phyloP scores from a whole-genome alignment of 176 grass and related monocot genomes.

The Bothriochloa decipiens region DNA sequence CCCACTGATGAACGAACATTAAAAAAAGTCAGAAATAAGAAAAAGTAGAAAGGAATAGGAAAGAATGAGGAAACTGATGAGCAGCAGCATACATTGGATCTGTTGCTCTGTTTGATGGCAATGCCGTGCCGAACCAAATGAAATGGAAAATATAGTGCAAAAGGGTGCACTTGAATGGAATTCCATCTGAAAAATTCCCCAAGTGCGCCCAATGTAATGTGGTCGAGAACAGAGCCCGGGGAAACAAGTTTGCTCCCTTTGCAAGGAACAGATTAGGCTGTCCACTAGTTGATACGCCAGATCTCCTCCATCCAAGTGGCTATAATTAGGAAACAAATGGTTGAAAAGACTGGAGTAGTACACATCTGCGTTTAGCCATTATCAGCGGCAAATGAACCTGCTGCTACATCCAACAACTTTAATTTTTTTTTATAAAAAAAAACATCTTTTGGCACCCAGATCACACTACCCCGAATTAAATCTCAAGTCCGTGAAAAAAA shows the following conservation, averaged over 20 bases:
- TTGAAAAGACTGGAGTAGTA: slow-evolving; percentile 2
- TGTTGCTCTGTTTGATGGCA: slow-evolving; percentile 18
- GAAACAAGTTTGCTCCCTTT: background rate
- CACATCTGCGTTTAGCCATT: background rate
- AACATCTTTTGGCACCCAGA: slow-evolving; percentile 14
- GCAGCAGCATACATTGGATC: slow-evolving; percentile 12
- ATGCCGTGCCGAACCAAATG: background rate
- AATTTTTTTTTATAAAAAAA: too few species aligned
- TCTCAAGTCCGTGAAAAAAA: background rate
- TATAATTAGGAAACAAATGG: too few species aligned
- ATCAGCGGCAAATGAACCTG: background rate
- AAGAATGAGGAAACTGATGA: too few species aligned
- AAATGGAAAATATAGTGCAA: background rate
- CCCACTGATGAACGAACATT: background rate
- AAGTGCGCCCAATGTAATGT: background rate
- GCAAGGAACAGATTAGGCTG: background rate
- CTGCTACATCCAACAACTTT: background rate
- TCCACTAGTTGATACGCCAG: slow-evolving; percentile 2
- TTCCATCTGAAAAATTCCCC: slow-evolving; percentile 11
- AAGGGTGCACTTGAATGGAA: background rate
- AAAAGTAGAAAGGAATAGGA: too few species aligned
- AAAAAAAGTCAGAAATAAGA: background rate
- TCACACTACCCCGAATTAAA: slow-evolving; percentile 6
- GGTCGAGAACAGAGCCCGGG: background rate
- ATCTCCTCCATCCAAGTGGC: slow-evolving; percentile 57